phyloP scores from a whole-genome alignment of 164 flowering plant genomes.

The Sextonia rubra region DNA sequence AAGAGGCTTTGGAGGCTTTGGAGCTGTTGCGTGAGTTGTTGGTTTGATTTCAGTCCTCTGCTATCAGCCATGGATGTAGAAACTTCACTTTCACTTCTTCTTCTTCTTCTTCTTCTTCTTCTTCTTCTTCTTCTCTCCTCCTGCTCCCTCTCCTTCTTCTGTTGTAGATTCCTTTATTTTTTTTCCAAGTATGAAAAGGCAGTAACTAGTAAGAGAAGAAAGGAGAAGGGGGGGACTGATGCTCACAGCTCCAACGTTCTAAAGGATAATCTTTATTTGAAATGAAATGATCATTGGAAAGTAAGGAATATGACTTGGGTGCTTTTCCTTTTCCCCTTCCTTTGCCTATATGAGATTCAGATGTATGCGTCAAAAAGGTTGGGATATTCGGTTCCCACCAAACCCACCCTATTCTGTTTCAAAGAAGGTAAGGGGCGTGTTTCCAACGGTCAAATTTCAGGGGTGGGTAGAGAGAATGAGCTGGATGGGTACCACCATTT shows the following conservation, averaged over 20 bases:
- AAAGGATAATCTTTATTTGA: not conserved
- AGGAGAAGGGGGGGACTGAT: too few species aligned
- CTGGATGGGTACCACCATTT: too few species aligned
- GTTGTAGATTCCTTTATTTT: not conserved
- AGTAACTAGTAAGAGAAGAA: too few species aligned
- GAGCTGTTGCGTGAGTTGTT: conserved; percentile 4
- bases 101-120: not conserved
- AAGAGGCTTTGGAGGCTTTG: conserved; percentile 5
- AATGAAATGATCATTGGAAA: not conserved
- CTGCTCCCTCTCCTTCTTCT: too few species aligned
- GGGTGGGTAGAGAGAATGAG: not conserved
- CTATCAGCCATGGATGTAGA: conserved; percentile 5
- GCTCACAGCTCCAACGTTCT: too few species aligned
- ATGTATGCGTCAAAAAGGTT: not conserved
- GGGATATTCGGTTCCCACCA: not conserved
- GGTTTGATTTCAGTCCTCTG: not conserved
- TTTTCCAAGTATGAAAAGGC: not conserved
- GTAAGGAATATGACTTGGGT: not conserved
- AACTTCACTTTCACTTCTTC: not conserved
- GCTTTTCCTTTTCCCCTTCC: too few species aligned
- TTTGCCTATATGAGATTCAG: not conserved
- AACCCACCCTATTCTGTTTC: not conserved
- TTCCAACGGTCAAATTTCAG: not conserved
- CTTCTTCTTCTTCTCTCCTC: not conserved
- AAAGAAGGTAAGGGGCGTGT: not conserved